Evolutionary conservation across 2,329 filamentous ascomycete species (phyloP).

Genomic region (Drechslerella coelobrocha): DNA sequence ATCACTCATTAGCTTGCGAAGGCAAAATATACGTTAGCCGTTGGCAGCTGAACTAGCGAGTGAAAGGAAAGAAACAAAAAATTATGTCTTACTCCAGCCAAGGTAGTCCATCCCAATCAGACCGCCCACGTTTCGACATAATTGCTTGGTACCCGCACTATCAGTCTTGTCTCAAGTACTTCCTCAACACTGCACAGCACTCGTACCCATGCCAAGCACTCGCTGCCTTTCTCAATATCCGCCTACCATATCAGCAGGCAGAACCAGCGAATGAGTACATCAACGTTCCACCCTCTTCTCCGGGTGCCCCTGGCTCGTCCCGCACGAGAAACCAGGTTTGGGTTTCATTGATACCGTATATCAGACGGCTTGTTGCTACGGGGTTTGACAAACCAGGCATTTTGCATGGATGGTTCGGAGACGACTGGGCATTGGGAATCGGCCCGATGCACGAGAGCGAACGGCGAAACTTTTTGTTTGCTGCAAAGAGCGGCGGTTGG

Average conservation of each 20-base stretch:
- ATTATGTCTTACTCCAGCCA: constrained; percentile 39
- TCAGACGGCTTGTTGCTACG: constrained; percentile 86
- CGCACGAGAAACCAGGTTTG: constrained; percentile 55
- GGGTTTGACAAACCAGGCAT: constrained; percentile 86
- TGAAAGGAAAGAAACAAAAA: not conserved
- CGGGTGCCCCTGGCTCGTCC: constrained; percentile 35
- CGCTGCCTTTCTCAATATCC: constrained; percentile 89
- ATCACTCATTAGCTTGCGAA: not conserved
- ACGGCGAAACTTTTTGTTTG: constrained; percentile 91
- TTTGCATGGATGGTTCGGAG: constrained; percentile 96
- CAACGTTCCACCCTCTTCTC: constrained; percentile 44
- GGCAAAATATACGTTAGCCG: not conserved
- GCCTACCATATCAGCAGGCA: constrained; percentile 79
- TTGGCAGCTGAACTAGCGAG: not conserved
- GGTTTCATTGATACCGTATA: constrained; percentile 82
- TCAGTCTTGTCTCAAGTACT: constrained; percentile 87
- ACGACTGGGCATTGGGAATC: constrained; percentile 82
- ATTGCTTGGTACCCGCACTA: constrained; percentile 93
- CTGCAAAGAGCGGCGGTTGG: constrained; percentile 82
- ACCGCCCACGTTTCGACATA: constrained; percentile 69
- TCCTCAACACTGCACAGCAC: constrained; percentile 88
- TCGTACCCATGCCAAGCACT: constrained; percentile 82
- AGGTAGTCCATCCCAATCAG: constrained; percentile 19
- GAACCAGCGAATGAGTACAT: constrained; percentile 47
- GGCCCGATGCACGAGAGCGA: constrained; percentile 86